Conservation (phyloP, 2,329 filamentous ascomycete species). For the Exophiala mesophila region DNA sequence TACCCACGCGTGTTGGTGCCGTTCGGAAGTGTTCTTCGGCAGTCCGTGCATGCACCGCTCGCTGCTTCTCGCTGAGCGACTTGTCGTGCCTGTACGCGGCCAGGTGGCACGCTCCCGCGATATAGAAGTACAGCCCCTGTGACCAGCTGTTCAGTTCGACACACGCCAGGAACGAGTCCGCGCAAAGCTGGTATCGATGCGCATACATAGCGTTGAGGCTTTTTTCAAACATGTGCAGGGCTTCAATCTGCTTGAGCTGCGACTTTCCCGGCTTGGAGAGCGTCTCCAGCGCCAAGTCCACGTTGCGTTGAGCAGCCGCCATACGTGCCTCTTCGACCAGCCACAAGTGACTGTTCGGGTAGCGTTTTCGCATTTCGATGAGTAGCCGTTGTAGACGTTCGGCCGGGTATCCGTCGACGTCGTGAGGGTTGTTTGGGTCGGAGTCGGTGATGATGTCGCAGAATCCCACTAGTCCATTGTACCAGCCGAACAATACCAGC, state of each 20-base stretch:
- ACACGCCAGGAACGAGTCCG: conserved; percentile 64
- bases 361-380: conserved; percentile 66
- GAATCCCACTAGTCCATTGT: conserved; percentile 79
- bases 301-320: conserved; percentile 59
- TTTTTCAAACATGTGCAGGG: conserved; percentile 79
- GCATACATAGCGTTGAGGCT: conserved; percentile 72
- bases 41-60: conserved; percentile 54
- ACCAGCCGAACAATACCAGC: conserved; percentile 77
- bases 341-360: conserved; percentile 82
- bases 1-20: conserved; percentile 69
- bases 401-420: conserved; percentile 65
- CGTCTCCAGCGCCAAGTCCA: conserved; percentile 64
- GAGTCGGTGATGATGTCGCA: conserved; percentile 73
- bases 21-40: conserved; percentile 68
- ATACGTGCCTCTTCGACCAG: conserved; percentile 80
- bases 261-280: conserved; percentile 56
- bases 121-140: conserved; percentile 82
- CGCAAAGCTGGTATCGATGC: conserved; percentile 70
- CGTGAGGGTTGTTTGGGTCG: conserved; percentile 49
- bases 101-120: conserved; percentile 71
- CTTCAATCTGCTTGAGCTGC: conserved; percentile 82
- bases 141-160: conserved; percentile 86
- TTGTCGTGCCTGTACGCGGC: conserved; percentile 67
- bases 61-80: conserved; percentile 36
- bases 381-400: conserved; percentile 64